Conservation (phyloP, 805 yeast genomes). For the Hanseniaspora opuntiae region DNA sequence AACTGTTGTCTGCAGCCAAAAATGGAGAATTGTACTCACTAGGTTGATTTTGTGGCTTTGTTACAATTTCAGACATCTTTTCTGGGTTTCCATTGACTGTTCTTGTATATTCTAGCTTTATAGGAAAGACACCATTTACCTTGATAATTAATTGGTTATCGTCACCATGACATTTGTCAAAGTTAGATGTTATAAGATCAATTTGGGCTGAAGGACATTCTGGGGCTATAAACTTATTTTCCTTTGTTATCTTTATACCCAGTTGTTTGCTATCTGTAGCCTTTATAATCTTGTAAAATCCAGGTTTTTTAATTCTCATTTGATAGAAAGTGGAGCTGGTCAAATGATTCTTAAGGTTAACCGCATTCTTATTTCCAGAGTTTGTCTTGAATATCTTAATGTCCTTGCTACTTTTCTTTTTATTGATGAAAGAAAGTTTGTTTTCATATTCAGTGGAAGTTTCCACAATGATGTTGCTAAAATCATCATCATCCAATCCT, state of each 20-base stretch:
- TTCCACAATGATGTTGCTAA: conserved; percentile 8
- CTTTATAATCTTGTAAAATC: conserved; percentile 56
- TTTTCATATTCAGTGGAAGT: conserved; percentile 6
- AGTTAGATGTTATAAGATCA: neutral
- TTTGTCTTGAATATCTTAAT: neutral
- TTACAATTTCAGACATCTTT: conserved; percentile 28
- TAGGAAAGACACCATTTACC: conserved; percentile 68
- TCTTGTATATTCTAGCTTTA: conserved; percentile 44
- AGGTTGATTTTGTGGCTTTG: conserved; percentile 38
- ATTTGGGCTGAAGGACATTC: conserved; percentile 65
- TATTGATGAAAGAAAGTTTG: neutral
- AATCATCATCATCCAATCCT: conserved; percentile 30
- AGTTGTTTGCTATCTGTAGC: conserved; percentile 57
- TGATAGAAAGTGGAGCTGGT: conserved; percentile 27
- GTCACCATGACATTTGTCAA: conserved; percentile 52
- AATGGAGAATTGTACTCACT: conserved; percentile 31
- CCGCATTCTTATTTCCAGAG: neutral
- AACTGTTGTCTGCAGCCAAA: conserved; percentile 21
- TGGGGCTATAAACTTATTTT: conserved; percentile 48
- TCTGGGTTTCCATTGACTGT: conserved; percentile 24
- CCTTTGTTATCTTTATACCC: conserved; percentile 44
- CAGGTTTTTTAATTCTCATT: conserved; percentile 55
- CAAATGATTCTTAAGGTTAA: neutral
- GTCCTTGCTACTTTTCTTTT: neutral
- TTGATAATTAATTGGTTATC: conserved; percentile 39